phyloP scores from a whole-genome alignment of 2,329 filamentous ascomycete species.

The Mycocentrospora acerina region DNA sequence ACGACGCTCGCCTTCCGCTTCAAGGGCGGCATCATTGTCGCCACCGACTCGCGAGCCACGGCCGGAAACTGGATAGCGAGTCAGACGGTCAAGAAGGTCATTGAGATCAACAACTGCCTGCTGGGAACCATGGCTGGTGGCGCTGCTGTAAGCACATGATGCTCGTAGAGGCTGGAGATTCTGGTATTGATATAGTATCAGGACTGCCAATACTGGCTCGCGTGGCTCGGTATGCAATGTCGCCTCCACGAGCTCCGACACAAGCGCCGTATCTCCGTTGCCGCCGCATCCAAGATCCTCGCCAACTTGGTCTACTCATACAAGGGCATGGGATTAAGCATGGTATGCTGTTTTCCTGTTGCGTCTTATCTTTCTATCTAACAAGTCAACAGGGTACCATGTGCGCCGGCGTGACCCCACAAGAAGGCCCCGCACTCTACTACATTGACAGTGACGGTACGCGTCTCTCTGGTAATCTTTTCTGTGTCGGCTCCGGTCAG shows the following conservation, averaged over 20 bases:
- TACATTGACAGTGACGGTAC: conserved; percentile 99
- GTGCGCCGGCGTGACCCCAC: conserved; percentile 94
- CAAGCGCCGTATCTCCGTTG: conserved; percentile 97
- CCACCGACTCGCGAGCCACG: conserved; percentile 94
- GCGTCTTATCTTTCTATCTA: conserved; percentile 1
- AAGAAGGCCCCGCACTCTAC: conserved; percentile 96
- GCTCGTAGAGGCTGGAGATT: neutral
- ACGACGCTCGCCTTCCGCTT: conserved; percentile 98
- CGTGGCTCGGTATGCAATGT: conserved; percentile 98
- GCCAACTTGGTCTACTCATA: conserved; percentile 98
- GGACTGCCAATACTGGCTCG: conserved; percentile 99
- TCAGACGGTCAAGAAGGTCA: conserved; percentile 99
- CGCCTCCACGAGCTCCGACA: conserved; percentile 98
- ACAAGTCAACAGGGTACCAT: conserved; percentile 69
- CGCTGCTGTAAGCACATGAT: conserved; percentile 66
- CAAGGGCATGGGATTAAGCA: conserved; percentile 97
- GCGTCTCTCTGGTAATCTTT: conserved; percentile 86
- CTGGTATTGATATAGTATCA: conserved; percentile 37
- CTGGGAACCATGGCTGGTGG: conserved; percentile 98
- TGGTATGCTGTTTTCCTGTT: conserved; percentile 52
- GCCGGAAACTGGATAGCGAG: conserved; percentile 99
- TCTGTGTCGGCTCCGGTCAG: conserved; percentile 97
- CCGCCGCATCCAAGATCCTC: conserved; percentile 96
- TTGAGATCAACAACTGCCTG: conserved; percentile 93
- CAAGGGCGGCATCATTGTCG: conserved; percentile 97